Evolutionary conservation across 1,139 yeast genomes (phyloP).

Genomic region (Debaryomyces sp.): DNA sequence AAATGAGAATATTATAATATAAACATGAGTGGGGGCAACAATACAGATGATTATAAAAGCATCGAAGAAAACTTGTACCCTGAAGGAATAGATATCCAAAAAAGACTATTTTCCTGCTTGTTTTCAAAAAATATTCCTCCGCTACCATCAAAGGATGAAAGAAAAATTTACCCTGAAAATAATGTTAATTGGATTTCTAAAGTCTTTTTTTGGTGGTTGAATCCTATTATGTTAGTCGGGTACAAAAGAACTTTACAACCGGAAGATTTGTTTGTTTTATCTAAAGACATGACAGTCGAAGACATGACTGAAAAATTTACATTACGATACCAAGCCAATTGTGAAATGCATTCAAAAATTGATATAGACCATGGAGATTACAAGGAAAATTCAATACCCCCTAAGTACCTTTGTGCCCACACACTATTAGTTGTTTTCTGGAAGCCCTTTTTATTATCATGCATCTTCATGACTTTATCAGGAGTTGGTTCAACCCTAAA

Average conservation of each 20-base stretch:
- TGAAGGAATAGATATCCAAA: conserved; percentile 22
- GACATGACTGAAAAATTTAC: conserved; percentile 18
- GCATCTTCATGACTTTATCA: conserved; percentile 39
- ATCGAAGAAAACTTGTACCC: not conserved
- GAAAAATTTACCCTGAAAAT: conserved; percentile 37
- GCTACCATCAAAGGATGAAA: conserved; percentile 41
- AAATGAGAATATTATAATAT: not conserved
- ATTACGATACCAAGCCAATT: not conserved
- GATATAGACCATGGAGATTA: not conserved
- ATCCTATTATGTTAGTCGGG: conserved; percentile 50
- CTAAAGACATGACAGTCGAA: conserved; percentile 41
- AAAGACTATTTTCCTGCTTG: conserved; percentile 32
- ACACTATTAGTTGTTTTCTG: not conserved
- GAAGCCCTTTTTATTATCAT: conserved; percentile 17
- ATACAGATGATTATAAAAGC: not conserved
- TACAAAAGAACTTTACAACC: conserved; percentile 53
- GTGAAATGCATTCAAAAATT: not conserved
- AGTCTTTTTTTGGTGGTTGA: conserved; percentile 53
- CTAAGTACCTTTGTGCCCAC: not conserved
- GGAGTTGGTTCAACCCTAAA: conserved; percentile 56
- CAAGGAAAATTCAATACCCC: not conserved
- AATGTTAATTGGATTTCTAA: conserved; percentile 39
- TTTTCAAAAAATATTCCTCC: conserved; percentile 41
- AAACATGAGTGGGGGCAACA: not conserved
- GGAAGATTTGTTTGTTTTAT: conserved; percentile 44